Percentiles rank a stretch among this genome's conserved stretches.
Evolutionary conservation across 2,329 filamentous ascomycete species (phyloP).

Genomic region (Tolypocladium endophyticum): DNA sequence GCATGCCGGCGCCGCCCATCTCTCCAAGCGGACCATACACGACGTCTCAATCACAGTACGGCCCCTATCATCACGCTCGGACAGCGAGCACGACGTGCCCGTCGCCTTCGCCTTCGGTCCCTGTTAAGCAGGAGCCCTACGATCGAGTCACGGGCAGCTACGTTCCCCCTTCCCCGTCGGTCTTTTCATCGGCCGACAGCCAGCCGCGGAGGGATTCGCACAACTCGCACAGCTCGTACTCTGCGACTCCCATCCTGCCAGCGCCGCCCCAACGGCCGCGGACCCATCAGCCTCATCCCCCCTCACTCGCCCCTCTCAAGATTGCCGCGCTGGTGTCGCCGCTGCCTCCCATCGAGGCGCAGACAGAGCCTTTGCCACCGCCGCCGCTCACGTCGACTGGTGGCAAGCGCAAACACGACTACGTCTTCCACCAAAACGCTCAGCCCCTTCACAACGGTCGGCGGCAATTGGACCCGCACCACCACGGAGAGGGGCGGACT

Average conservation of each 20-base stretch:
- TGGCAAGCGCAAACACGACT: constrained; percentile 26
- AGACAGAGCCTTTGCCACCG: constrained; percentile 17
- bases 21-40: constrained; percentile 23
- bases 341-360: constrained; percentile 23
- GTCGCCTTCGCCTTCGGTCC: constrained; percentile 20
- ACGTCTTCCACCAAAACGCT: constrained; percentile 19
- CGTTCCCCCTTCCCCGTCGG: constrained; percentile 26
- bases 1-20: constrained; percentile 21
- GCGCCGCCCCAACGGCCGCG: constrained; percentile 12
- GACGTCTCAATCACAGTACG: constrained; percentile 25
- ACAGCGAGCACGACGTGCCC: constrained; percentile 16
- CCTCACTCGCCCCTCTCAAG: constrained; percentile 25
- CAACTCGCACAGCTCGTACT: constrained; percentile 17
- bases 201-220: constrained; percentile 20
- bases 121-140: constrained; percentile 22
- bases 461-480: constrained; percentile 24
- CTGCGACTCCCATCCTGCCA: constrained; percentile 14
- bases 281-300: constrained; percentile 5
- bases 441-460: constrained; percentile 25
- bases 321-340: constrained; percentile 24
- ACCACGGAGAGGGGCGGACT: constrained; percentile 14
- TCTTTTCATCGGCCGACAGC: constrained; percentile 15
- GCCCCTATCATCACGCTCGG: constrained; percentile 15
- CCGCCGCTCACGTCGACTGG: constrained; percentile 16
- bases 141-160: constrained; percentile 25